These are phyloP conservation scores for Trichoderma virens DNA, from an alignment of 495 filamentous ascomycete genomes.

Conservation along the genomic window DNA sequence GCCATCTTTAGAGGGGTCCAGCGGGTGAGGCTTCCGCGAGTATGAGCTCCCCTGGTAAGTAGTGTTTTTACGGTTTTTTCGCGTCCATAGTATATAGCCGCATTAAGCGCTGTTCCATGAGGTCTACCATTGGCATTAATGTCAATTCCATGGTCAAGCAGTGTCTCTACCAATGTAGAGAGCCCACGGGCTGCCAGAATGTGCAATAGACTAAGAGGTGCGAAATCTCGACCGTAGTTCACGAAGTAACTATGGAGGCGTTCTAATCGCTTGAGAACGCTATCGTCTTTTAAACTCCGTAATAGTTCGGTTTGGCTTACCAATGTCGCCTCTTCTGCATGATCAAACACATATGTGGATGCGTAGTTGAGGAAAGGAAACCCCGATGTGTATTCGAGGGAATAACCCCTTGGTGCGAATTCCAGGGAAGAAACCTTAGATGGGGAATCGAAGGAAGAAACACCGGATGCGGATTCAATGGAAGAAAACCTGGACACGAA, in stretches of 20 bases:
- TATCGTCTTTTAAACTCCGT: not conserved
- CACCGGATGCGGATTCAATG: too few relatives aligned
- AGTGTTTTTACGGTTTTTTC: not conserved
- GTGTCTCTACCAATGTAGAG: not conserved
- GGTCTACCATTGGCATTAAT: not conserved
- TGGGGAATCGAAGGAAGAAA: too few relatives aligned
- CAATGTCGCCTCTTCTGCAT: not conserved
- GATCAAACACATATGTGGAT: not conserved
- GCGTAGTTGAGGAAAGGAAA: not conserved
- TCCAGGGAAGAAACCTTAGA: too few relatives aligned
- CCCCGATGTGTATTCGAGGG: too few relatives aligned
- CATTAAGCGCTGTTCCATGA: not conserved
- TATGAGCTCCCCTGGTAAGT: not conserved
- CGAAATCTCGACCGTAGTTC: too few relatives aligned
- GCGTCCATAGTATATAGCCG: not conserved
- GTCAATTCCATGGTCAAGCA: conserved; percentile 10
- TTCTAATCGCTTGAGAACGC: not conserved
- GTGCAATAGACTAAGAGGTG: not conserved
- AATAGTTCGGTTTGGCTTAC: not conserved
- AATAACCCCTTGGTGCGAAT: too few relatives aligned
- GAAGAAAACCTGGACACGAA: too few relatives aligned
- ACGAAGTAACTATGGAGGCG: too few relatives aligned
- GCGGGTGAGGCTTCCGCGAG: too few relatives aligned
- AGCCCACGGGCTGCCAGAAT: not conserved
- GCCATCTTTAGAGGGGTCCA: too few relatives aligned